Evolutionary conservation across 345 rosid species (phyloP), one percentile per base, ranked within the genome.

Genomic region (Eucalyptus cladocalyx): DNA sequence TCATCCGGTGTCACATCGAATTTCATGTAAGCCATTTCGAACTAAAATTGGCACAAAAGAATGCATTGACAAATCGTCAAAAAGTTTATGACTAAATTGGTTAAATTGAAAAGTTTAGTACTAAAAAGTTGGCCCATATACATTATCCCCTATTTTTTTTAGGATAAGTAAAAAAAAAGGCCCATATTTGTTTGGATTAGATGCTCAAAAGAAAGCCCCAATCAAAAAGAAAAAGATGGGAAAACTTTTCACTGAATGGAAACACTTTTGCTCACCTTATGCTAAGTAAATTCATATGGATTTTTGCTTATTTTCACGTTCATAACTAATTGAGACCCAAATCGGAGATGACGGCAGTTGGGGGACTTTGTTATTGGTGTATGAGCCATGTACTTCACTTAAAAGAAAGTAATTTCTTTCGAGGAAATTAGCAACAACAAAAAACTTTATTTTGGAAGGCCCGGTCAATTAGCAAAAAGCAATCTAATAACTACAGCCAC

Each of bases 91-190:
- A 62, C 1, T 62, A 62, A 30, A 5, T 60, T 28, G 1, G 8
- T 2, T 1, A 62, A 62, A 62, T 62, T 14, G 3, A 65, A 69
- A 32, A 2, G 6, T 17, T n/a, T 32, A 65, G 0, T 0, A n/a
- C 1, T 67, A 2, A n/a, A n/a, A n/a, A 67, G 5, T 32, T 32
- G 11, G 1, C 13, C 12, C n/a, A n/a, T n/a, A n/a, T n/a, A n/a
- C n/a, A n/a, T 58, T 58, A 58, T 58, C 14, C n/a, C n/a, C 0
- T 58, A 2, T 56, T 56, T 23, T 16, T 9, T 58, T 58, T 11
- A 58, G n/a, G 67, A 60, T 60, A 26, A 26, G n/a, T 60, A 58
- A 58, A 19, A 51, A 53, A 58, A 15, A 26, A 58, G n/a, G 67
- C 67, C n/a, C 67, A 26, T 60, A 26, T 60, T 60, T 11, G 15